Evolutionary conservation across 176 grass and related monocot species (phyloP).

Genomic region (Miscanthus lutarioriparius): DNA sequence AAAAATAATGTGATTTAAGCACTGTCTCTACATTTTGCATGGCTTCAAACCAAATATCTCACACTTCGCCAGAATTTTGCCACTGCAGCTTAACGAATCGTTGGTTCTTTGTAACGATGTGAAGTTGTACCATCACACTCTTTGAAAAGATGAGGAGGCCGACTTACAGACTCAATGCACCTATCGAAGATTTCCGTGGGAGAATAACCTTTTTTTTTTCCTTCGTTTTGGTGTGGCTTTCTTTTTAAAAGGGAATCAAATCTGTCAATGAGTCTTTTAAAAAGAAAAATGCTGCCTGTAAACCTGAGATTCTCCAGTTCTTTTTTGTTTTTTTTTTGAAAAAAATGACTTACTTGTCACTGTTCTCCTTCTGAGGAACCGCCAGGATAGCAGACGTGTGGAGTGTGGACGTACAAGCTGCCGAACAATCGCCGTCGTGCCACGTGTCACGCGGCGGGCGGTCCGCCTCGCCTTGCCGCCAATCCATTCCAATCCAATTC

Average conservation of each 20-base stretch:
- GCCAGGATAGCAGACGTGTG: neutral
- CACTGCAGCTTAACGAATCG: neutral
- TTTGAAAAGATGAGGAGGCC: no score
- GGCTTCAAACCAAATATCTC: neutral
- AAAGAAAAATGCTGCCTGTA: neutral
- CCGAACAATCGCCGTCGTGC: constrained; percentile 12
- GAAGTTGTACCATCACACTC: neutral
- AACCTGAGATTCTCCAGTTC: neutral
- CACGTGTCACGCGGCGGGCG: constrained; percentile 30
- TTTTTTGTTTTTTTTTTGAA: no score
- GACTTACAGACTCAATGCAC: neutral
- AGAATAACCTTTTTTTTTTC: neutral
- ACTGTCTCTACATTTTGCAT: neutral
- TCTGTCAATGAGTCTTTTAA: neutral
- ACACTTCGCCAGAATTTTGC: no score
- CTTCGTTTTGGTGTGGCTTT: neutral
- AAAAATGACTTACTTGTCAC: neutral
- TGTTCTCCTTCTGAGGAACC: neutral
- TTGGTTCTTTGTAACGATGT: neutral
- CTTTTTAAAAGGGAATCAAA: neutral
- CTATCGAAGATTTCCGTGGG: neutral
- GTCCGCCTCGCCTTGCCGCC: neutral
- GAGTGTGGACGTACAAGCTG: neutral
- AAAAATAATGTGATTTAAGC: neutral
- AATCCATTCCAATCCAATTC: neutral